These are phyloP conservation scores for Stenogyne calaminthoides DNA, from an alignment of 305 asterid genomes.

Conservation along the genomic window DNA sequence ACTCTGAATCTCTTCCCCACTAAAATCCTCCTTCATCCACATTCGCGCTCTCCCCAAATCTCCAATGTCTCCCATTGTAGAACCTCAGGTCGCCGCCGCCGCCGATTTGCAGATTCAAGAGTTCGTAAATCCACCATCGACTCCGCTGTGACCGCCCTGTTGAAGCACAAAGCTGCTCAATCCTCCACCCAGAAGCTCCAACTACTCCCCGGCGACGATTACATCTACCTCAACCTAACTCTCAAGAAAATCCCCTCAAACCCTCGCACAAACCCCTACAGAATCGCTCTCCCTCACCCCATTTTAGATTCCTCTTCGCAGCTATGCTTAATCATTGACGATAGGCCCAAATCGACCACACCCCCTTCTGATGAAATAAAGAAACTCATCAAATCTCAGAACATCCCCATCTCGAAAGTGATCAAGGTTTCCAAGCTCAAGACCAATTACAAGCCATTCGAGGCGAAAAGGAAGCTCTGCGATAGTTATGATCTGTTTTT, in stretches of 20 bases:
- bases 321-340: constrained; percentile 73
- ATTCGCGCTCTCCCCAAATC: background rate
- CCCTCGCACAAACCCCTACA: constrained; percentile 62
- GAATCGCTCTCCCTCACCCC: constrained; percentile 61
- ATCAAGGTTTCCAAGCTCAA: constrained; percentile 68
- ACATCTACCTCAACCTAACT: constrained; percentile 70
- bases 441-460: constrained; percentile 73
- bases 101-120: constrained; percentile 23
- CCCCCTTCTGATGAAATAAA: constrained; percentile 61
- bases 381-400: constrained; percentile 58
- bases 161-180: constrained; percentile 56
- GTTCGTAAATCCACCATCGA: constrained; percentile 34
- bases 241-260: constrained; percentile 72
- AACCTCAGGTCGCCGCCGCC: constrained; percentile 19
- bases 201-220: constrained; percentile 75
- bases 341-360: constrained; percentile 58
- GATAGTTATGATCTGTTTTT: constrained; percentile 70
- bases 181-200: constrained; percentile 56
- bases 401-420: constrained; percentile 58
- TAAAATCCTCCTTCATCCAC: background rate
- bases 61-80: constrained; percentile 7
- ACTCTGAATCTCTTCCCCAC: background rate
- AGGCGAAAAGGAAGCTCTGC: constrained; percentile 78
- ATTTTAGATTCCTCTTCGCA: constrained; percentile 47
- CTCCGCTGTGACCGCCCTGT: constrained; percentile 54